Evolutionary conservation across 768 basidiomycete species (phyloP), one percentile per base, ranked within the genome.

Genomic region (Astraeus odoratus): DNA sequence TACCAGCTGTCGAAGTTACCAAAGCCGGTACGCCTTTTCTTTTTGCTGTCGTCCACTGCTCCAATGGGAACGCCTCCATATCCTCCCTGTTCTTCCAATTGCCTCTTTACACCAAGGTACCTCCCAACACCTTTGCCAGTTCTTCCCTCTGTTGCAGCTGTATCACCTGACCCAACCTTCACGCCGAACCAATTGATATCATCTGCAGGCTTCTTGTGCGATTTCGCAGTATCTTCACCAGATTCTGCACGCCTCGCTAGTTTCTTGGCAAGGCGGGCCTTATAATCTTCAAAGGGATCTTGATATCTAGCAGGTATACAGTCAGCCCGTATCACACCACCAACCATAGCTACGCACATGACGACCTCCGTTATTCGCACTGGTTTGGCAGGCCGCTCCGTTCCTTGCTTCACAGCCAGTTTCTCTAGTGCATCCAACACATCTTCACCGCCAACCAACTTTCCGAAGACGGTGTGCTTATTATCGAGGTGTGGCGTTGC

Each of bases 381-480:
- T 9, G 83, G 78, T 61, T 91, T 95, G 8, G 80, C 75, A 7
- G 93, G 92, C 40, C 89, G 78, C 43, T 97, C 91, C 0, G 89
- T 88, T 13, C 87, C 90, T 13, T 83, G 78, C 64, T 93, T 87
- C 34, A 81, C 68, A 1, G 89, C 82, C 1, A 92, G 66, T 25
- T 79, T 78, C 61, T 98, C 96, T 22, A 99, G 67, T 5, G 83
- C 77, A 57, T 88, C 78, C 1, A 98, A 70, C 6, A 95, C 81
- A 23, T 94, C 89, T 60, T 95, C 89, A 16, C 95, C 96, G 8
- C 96, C 96, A 2, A 99, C 94, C 12, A 98, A 74, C 54, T 95
- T 94, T 3, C 96, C 96, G 57, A 98, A 99, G 2, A 98, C 96
- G 0, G 93, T 94, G 57, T 94, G 92, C 57, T 94, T 93, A 48